phyloP scores from a whole-genome alignment of 1,284 basidiomycete species.

The Thecaphora thlaspeos region DNA sequence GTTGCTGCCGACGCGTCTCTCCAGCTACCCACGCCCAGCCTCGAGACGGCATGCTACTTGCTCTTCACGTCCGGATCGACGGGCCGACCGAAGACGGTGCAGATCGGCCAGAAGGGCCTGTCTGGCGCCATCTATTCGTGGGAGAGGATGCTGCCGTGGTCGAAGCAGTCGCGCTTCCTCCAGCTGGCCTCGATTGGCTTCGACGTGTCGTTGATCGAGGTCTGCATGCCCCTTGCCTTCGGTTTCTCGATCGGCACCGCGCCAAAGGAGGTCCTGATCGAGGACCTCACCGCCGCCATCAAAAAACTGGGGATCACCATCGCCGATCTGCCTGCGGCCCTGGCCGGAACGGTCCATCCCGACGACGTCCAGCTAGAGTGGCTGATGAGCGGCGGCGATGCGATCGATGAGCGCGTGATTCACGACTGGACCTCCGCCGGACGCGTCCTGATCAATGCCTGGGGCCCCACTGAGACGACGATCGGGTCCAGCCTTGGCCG shows the following conservation, averaged over 20 bases:
- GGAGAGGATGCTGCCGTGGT: conserved; percentile 45
- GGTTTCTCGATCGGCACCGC: conserved; percentile 51
- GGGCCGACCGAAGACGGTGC: conserved; percentile 53
- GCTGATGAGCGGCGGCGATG: conserved; percentile 57
- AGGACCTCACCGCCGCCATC: conserved; percentile 47
- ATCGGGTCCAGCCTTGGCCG: conserved; percentile 56
- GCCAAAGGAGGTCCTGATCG: conserved; percentile 48
- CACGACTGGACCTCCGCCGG: conserved; percentile 44
- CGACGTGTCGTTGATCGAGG: conserved; percentile 54
- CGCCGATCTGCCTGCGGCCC: conserved; percentile 52
- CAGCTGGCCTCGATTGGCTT: conserved; percentile 55
- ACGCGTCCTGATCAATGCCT: conserved; percentile 52
- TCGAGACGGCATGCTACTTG: conserved; percentile 44
- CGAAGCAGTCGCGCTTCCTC: conserved; percentile 39
- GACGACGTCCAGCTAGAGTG: conserved; percentile 47
- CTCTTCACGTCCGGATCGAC: conserved; percentile 54
- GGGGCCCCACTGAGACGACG: conserved; percentile 55
- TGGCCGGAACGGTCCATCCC: conserved; percentile 49
- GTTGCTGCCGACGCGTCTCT: not conserved
- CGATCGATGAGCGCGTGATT: conserved; percentile 51
- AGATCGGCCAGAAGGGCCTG: conserved; percentile 48
- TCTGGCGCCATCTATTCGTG: conserved; percentile 51
- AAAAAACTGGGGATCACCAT: conserved; percentile 46
- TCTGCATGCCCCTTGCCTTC: conserved; percentile 52
- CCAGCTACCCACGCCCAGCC: conserved; percentile 3